Conservation (phyloP, 176 grass and related monocot genomes). For the Aegilops longissima region DNA sequence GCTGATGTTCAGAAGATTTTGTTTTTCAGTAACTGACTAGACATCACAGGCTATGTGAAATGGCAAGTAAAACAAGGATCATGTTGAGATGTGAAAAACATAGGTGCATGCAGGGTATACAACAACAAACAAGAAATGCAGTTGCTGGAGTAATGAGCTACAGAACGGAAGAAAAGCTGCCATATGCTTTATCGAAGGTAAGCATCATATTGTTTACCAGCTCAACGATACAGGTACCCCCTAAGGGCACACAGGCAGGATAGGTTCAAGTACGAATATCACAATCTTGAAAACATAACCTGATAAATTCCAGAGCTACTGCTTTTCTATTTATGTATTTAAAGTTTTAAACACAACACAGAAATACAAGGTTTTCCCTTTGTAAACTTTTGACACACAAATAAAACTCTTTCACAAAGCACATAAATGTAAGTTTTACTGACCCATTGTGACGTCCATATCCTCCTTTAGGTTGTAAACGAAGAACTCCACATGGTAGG, state of each 20-base stretch:
- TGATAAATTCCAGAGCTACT: too few species aligned
- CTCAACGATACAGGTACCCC: not conserved
- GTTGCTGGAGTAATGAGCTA: not conserved
- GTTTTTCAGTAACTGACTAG: not conserved
- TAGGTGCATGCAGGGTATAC: not conserved
- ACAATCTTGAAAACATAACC: too few species aligned
- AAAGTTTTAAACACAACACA: too few species aligned
- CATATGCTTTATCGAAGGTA: slow-evolving; percentile 1
- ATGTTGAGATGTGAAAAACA: not conserved
- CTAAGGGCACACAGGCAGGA: too few species aligned
- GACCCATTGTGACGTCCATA: slow-evolving; percentile 36
- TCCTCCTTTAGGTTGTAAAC: slow-evolving; percentile 85
- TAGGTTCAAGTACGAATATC: too few species aligned
- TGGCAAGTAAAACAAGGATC: not conserved
- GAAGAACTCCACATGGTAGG: slow-evolving; percentile 86
- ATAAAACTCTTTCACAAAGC: too few species aligned
- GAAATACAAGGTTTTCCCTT: too few species aligned
- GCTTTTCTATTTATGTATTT: too few species aligned
- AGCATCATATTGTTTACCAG: not conserved
- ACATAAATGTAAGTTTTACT: too few species aligned
- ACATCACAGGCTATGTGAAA: not conserved
- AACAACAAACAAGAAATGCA: not conserved
- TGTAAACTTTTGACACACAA: too few species aligned
- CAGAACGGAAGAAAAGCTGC: not conserved
- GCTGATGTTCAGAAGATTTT: not conserved